These are phyloP conservation scores for Lachancea meyersii DNA, from an alignment of 805 yeast genomes.

Conservation along the genomic window DNA sequence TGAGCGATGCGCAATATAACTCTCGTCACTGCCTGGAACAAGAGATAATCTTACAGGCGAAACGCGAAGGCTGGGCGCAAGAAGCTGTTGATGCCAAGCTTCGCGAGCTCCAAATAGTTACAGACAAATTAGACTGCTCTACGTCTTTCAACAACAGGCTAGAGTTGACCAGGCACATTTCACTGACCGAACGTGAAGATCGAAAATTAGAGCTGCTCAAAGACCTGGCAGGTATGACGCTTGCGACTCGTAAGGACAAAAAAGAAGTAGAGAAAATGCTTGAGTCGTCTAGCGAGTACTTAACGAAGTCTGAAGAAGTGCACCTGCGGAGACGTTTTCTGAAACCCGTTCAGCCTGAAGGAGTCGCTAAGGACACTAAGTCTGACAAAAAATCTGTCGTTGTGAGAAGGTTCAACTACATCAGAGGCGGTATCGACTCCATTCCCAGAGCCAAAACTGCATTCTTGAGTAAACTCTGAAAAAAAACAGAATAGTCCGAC, in stretches of 20 bases:
- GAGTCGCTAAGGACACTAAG: slow-evolving; percentile 35
- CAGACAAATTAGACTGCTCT: slow-evolving; percentile 14
- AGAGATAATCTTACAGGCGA: slow-evolving; percentile 38
- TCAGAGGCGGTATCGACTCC: slow-evolving; percentile 44
- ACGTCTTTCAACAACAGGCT: slow-evolving; percentile 27
- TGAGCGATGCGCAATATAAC: slow-evolving; percentile 52
- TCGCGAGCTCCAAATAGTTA: slow-evolving; percentile 13
- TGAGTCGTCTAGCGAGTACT: slow-evolving; percentile 25
- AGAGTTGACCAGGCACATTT: slow-evolving; percentile 18
- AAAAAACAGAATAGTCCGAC: not conserved
- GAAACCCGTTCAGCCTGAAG: slow-evolving; percentile 51
- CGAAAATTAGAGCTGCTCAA: slow-evolving; percentile 1
- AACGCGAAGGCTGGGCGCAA: slow-evolving; percentile 33
- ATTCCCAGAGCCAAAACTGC: slow-evolving; percentile 51
- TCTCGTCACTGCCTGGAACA: slow-evolving; percentile 48
- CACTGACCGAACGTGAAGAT: slow-evolving; percentile 29
- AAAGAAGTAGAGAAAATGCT: slow-evolving; percentile 41
- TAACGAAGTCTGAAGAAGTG: slow-evolving; percentile 30
- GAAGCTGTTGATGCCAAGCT: slow-evolving; percentile 24
- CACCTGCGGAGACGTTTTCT: slow-evolving; percentile 45
- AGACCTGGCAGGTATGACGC: not conserved
- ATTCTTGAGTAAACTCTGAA: slow-evolving; percentile 30
- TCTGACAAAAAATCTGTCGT: slow-evolving; percentile 46
- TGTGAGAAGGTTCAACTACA: slow-evolving; percentile 57
- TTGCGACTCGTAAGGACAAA: slow-evolving; percentile 27